These are phyloP conservation scores for thale cress (Arabidopsis thaliana) DNA, from an alignment of 345 rosid species.

Conservation along the genomic window DNA sequence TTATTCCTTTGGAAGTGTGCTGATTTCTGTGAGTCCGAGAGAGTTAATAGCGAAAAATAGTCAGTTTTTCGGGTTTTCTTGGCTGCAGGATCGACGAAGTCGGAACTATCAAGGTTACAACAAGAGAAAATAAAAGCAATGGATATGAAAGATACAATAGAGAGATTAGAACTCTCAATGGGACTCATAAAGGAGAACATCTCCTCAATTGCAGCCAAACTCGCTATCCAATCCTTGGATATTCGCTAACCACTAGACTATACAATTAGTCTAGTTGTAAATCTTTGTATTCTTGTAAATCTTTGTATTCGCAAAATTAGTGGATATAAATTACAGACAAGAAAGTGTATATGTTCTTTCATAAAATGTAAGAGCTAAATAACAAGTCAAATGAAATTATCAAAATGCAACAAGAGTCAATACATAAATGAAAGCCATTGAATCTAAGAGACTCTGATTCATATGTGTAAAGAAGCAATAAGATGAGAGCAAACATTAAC, in stretches of 20 bases:
- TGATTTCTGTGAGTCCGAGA: not conserved
- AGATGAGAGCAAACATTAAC: too few relatives aligned
- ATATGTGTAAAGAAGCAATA: constrained; percentile 2
- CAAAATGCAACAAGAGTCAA: not conserved
- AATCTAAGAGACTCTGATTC: not conserved
- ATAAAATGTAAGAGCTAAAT: not conserved
- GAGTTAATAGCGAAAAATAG: not conserved
- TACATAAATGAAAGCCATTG: not conserved
- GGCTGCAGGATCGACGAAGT: constrained; percentile 60
- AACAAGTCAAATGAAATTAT: not conserved
- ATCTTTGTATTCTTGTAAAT: constrained; percentile 9
- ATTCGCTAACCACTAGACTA: constrained; percentile 25
- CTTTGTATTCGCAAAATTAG: not conserved
- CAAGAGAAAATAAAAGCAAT: constrained; percentile 64
- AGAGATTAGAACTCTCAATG: constrained; percentile 65
- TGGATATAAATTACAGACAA: not conserved
- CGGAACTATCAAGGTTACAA: constrained; percentile 67
- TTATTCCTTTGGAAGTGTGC: not conserved
- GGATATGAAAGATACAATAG: constrained; percentile 63
- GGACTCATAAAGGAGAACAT: constrained; percentile 58
- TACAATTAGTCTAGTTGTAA: constrained; percentile 21
- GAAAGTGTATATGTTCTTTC: not conserved
- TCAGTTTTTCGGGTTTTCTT: not conserved
- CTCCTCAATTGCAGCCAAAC: constrained; percentile 75
- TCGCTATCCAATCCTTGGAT: constrained; percentile 77